phyloP scores from a whole-genome alignment of 2,329 filamentous ascomycete genomes.

The Aspergillus caelatus region DNA sequence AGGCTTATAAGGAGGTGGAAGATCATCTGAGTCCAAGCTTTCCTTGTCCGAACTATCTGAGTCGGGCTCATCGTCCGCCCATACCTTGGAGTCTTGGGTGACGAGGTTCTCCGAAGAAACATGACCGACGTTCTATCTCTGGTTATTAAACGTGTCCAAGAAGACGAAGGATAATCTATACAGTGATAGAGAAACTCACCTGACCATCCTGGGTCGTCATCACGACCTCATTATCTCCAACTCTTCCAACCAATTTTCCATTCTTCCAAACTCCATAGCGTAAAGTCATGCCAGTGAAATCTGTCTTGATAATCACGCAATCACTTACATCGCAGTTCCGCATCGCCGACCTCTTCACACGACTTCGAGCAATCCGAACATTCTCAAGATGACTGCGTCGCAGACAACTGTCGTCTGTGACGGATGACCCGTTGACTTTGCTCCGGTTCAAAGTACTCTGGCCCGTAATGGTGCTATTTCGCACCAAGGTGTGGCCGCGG shows the following conservation, averaged over 20 bases:
- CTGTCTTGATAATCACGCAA: constrained; percentile 23
- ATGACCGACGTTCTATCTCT: not conserved
- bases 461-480: constrained; percentile 18
- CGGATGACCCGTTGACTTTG: constrained; percentile 14
- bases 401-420: constrained; percentile 16
- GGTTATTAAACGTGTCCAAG: not conserved
- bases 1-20: constrained; percentile 9
- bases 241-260: constrained; percentile 26
- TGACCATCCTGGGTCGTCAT: constrained; percentile 8
- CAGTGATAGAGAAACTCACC: constrained; percentile 12
- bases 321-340: constrained; percentile 26
- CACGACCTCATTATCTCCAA: constrained; percentile 19
- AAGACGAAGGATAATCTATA: not conserved
- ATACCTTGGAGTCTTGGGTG: constrained; percentile 2
- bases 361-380: constrained; percentile 12
- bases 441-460: constrained; percentile 16
- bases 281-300: constrained; percentile 27
- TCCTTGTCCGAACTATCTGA: constrained; percentile 8
- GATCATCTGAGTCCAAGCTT: constrained; percentile 1
- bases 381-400: constrained; percentile 18
- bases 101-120: not conserved
- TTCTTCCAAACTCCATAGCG: constrained; percentile 30
- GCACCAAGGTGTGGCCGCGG: constrained; percentile 18
- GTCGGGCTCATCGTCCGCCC: not conserved
- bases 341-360: constrained; percentile 16